A percentile compares a stretch with the other conserved stretches of the same genome.
phyloP scores from a whole-genome alignment of 352 stramenopile species.

The Pythium phragmitis region DNA sequence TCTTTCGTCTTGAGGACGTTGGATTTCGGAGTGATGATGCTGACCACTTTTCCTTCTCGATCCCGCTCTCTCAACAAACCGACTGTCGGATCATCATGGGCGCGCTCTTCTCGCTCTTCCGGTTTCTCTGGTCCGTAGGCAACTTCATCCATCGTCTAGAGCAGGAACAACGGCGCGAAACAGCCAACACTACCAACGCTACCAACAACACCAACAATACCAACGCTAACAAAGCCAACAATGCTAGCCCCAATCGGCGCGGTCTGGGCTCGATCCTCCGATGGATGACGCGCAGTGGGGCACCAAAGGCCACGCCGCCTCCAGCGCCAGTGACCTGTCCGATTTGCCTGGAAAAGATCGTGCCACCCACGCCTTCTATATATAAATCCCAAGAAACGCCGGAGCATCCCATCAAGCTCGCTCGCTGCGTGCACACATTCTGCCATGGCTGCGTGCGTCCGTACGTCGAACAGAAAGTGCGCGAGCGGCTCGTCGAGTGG shows the following conservation, averaged over 20 bases:
- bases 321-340: not conserved
- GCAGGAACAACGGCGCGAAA: not conserved
- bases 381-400: not conserved
- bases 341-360: not conserved
- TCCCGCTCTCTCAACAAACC: not conserved
- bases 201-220: not conserved
- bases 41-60: not conserved
- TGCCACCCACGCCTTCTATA: too few species aligned
- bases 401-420: not conserved
- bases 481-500: conserved; percentile 1
- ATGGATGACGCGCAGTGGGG: not conserved
- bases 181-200: not conserved
- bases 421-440: not conserved
- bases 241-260: not conserved
- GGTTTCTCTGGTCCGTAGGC: not conserved
- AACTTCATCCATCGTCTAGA: not conserved
- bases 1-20: too few species aligned
- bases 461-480: not conserved
- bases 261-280: not conserved
- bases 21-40: too few species aligned
- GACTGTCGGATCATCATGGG: not conserved
- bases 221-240: not conserved
- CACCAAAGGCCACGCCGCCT: too few species aligned
- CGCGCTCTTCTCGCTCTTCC: not conserved
- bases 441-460: not conserved